Evolutionary conservation across 306 rosid genomes (phyloP).

Genomic region (Trichosanthes truncata): DNA sequence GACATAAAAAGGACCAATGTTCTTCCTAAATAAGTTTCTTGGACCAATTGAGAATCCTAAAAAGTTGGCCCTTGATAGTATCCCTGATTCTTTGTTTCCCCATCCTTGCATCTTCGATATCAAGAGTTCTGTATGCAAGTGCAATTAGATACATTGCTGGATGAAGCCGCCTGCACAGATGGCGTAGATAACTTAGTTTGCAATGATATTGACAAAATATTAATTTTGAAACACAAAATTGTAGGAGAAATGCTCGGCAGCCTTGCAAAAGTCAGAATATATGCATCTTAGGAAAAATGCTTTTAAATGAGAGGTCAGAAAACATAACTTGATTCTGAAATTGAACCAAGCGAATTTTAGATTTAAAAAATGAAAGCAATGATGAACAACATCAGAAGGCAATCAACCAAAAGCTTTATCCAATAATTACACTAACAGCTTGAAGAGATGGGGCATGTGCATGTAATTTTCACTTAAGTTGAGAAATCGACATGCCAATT

Average conservation of each 20-base stretch:
- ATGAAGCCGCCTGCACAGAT: constrained; percentile 75
- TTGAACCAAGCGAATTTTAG: background rate
- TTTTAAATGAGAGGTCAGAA: background rate
- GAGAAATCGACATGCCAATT: background rate
- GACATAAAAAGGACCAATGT: constrained; percentile 7
- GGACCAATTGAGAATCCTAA: constrained; percentile 69
- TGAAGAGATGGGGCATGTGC: background rate
- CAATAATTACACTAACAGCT: background rate
- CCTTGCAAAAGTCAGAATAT: background rate
- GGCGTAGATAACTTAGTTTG: constrained; percentile 1
- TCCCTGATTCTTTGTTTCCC: constrained; percentile 42
- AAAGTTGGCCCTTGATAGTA: constrained; percentile 36
- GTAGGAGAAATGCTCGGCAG: background rate
- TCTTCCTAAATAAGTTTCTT: constrained; percentile 46
- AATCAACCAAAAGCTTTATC: background rate
- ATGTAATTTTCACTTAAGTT: background rate
- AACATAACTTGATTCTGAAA: background rate
- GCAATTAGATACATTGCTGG: constrained; percentile 90
- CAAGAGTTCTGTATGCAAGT: constrained; percentile 90
- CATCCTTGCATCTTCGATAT: constrained; percentile 67
- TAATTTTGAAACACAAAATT: background rate
- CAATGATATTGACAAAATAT: background rate
- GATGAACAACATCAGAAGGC: background rate
- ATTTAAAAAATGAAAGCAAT: background rate
- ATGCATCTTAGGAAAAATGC: background rate